Base-by-base conservation (phyloP, 495 filamentous ascomycete species). In the Podospora fimiseda region DNA sequence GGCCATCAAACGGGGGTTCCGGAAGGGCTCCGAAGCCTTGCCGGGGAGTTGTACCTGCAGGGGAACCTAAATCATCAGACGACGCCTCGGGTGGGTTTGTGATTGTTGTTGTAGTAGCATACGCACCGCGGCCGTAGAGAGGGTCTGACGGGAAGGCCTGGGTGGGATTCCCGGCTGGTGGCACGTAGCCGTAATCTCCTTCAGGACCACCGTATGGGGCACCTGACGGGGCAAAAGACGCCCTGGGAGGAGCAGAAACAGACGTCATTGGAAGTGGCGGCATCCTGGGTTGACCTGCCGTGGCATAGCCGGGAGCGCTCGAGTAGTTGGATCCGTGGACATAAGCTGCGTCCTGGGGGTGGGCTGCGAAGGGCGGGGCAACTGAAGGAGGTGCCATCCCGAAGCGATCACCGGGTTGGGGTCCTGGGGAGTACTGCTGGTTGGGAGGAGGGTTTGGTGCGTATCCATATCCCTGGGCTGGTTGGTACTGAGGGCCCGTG, bases 61-160 rank as follows among this genome's bases (percentile, higher is more conserved):
- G 70, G 65, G 71, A 73, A 60, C 70, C 74, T 75, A 75, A 69
- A 70, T 65, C 68, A 73, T 77, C 73, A 77, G 74, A 77, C 64
- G 66, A 59, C 52, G 60, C 56, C 60, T 53, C 52, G 52, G 61
- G 37, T 57, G 56, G 56, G 42, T 56, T 54, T 47, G 44, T 47
- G 56, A 57, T 56, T 57, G 60, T 43, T 58, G 62, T 50, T 50
- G 60, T 61, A 50, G 40, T 62, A 50, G 40, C 54, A 57, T 67
- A 65, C 60, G 69, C 62, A 65, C 76, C 74, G 70, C 78, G 78
- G 69, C 74, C 75, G 56, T 73, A 74, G 48, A 76, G 71, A 27
- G 69, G 62, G 62, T 79, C 75, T 50, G 57, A 53, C 48, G 73
- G 69, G 57, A 72, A 74, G 41, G 69, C 57, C 53, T 60, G 58